A percentile compares a stretch with the other conserved stretches of the same genome.
Conservation (phyloP, 1,139 yeast genomes). For the Zygoascus sp. region DNA sequence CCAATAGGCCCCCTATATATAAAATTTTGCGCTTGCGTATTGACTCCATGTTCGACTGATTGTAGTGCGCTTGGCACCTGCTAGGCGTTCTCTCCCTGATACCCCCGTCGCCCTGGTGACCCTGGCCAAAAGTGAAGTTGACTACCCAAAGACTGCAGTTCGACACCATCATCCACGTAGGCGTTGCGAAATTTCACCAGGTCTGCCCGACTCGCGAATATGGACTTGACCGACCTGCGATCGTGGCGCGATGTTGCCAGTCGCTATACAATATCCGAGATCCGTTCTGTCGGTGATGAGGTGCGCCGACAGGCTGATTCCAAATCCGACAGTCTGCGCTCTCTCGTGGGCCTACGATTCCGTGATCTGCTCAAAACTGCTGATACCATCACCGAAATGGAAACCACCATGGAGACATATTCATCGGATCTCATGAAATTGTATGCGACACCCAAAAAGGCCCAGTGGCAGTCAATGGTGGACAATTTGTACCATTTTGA, state of each 20-base stretch:
- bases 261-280: constrained; percentile 25
- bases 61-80: too few relatives aligned
- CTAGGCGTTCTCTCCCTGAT: too few relatives aligned
- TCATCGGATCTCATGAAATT: constrained; percentile 6
- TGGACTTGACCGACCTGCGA: constrained; percentile 11
- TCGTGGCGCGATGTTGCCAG: constrained; percentile 30
- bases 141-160: not conserved
- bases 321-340: constrained; percentile 47
- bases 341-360: constrained; percentile 60
- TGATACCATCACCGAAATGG: constrained; percentile 59
- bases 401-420: constrained; percentile 24
- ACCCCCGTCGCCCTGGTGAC: too few relatives aligned
- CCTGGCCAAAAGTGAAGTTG: too few relatives aligned
- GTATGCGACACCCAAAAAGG: constrained; percentile 3
- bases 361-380: constrained; percentile 65
- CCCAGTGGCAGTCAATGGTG: not conserved
- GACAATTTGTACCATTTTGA: not conserved
- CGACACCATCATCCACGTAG: not conserved
- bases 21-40: too few relatives aligned
- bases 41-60: too few relatives aligned
- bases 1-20: too few relatives aligned
- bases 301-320: constrained; percentile 23
- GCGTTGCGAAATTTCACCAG: not conserved
- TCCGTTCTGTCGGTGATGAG: constrained; percentile 23
- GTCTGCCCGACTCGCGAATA: not conserved